Evolutionary conservation across 345 rosid genomes (phyloP).

Genomic region (Salix arbutifolia): DNA sequence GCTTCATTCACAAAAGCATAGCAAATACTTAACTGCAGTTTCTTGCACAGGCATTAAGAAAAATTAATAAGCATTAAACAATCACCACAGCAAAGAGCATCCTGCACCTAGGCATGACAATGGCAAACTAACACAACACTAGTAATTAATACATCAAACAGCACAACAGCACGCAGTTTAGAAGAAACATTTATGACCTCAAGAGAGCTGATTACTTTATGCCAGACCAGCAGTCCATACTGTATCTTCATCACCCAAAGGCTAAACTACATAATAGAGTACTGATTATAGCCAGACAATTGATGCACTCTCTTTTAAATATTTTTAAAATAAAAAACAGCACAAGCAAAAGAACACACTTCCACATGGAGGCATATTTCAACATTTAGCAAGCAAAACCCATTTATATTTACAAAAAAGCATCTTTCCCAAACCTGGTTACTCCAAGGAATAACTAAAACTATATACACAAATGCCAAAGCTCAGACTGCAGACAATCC

Average conservation of each 20-base stretch:
- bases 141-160: background rate
- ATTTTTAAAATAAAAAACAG: no score
- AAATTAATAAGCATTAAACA: background rate
- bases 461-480: constrained; percentile 1
- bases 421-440: background rate
- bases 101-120: background rate
- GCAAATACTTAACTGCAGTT: no score
- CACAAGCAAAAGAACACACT: no score
- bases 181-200: background rate
- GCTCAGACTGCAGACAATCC: constrained; percentile 3
- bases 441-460: background rate
- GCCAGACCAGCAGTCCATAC: background rate
- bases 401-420: background rate
- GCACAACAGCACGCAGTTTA: background rate
- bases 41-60: background rate
- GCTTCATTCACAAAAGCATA: background rate
- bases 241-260: no score
- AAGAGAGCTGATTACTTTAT: background rate
- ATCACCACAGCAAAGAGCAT: background rate
- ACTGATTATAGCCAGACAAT: no score
- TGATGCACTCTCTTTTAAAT: no score
- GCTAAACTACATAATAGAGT: no score
- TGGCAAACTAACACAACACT: background rate
- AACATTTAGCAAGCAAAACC: no score
- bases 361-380: no score